Percentiles rank a stretch among this genome's conserved stretches.
Conservation (phyloP, 768 basidiomycete genomes). For the Crepidotus variabilis region DNA sequence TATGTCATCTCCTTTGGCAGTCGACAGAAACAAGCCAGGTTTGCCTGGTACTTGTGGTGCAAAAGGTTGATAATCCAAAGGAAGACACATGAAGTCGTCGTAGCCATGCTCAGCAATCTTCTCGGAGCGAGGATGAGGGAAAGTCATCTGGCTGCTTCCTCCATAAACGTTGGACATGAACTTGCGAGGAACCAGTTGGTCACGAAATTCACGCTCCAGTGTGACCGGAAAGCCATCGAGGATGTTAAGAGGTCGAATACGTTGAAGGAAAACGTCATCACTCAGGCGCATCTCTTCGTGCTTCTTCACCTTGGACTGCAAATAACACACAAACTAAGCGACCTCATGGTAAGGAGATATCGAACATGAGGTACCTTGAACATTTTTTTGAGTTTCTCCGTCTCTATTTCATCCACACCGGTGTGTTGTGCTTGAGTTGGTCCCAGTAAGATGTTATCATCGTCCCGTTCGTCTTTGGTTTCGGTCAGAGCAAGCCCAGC, state of each 20-base stretch:
- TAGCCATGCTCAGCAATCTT: slow-evolving; percentile 19
- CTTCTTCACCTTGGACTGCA: not conserved
- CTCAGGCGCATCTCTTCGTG: not conserved
- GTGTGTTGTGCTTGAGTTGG: not conserved
- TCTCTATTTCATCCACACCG: not conserved
- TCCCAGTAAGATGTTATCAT: not conserved
- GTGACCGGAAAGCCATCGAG: not conserved
- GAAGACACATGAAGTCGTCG: slow-evolving; percentile 26
- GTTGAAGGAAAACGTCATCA: not conserved
- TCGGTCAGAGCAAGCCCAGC: not conserved
- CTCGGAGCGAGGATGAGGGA: slow-evolving; percentile 13
- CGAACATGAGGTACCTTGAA: not conserved
- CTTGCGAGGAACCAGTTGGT: not conserved
- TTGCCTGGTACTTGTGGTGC: slow-evolving; percentile 26
- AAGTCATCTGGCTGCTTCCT: slow-evolving; percentile 16
- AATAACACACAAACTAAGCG: not conserved
- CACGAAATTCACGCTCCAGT: not conserved
- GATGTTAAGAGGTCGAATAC: not conserved
- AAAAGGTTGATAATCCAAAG: slow-evolving; percentile 19
- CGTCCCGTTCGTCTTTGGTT: not conserved
- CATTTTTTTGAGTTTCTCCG: not conserved
- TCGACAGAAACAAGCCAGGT: slow-evolving; percentile 23
- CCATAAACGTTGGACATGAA: slow-evolving; percentile 22
- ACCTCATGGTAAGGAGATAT: not conserved
- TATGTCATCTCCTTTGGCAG: slow-evolving; percentile 14